These are phyloP conservation scores for Pythium rishiriense DNA, from an alignment of 352 stramenopile species.

Conservation along the genomic window DNA sequence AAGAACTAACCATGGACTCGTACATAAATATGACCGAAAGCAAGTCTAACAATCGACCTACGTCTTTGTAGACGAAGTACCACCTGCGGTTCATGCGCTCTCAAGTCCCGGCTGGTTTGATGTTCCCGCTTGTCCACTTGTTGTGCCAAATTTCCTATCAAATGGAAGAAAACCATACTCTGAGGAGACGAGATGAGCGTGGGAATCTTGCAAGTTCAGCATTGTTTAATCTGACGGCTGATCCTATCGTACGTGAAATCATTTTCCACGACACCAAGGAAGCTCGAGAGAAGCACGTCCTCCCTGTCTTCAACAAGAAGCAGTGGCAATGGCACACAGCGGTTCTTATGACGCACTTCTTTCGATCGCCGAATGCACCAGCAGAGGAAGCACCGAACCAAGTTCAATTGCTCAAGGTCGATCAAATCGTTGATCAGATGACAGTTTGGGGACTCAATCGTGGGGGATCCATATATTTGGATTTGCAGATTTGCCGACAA, in stretches of 20 bases:
- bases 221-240: slow-evolving; percentile 87
- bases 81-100: slow-evolving; percentile 79
- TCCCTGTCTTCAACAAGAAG: slow-evolving; percentile 85
- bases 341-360: slow-evolving; percentile 84
- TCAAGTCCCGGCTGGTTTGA: slow-evolving; percentile 74
- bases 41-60: slow-evolving; percentile 4
- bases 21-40: background rate
- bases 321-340: slow-evolving; percentile 74
- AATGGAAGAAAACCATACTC: slow-evolving; percentile 81
- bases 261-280: slow-evolving; percentile 89
- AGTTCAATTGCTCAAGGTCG: slow-evolving; percentile 83
- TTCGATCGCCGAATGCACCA: slow-evolving; percentile 65
- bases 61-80: slow-evolving; percentile 71
- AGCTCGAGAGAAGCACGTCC: slow-evolving; percentile 79
- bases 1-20: slow-evolving; percentile 19
- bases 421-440: slow-evolving; percentile 89
- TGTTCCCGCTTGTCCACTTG: slow-evolving; percentile 84
- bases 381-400: slow-evolving; percentile 74
- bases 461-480: slow-evolving; percentile 82
- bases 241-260: slow-evolving; percentile 82
- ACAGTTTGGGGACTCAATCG: slow-evolving; percentile 84
- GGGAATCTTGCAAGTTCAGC: slow-evolving; percentile 74
- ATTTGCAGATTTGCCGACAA: slow-evolving; percentile 86
- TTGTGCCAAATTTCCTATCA: slow-evolving; percentile 89
- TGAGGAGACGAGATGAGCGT: slow-evolving; percentile 81